Evolutionary conservation across 495 filamentous ascomycete genomes (phyloP).

Genomic region (Glonium stellatum): DNA sequence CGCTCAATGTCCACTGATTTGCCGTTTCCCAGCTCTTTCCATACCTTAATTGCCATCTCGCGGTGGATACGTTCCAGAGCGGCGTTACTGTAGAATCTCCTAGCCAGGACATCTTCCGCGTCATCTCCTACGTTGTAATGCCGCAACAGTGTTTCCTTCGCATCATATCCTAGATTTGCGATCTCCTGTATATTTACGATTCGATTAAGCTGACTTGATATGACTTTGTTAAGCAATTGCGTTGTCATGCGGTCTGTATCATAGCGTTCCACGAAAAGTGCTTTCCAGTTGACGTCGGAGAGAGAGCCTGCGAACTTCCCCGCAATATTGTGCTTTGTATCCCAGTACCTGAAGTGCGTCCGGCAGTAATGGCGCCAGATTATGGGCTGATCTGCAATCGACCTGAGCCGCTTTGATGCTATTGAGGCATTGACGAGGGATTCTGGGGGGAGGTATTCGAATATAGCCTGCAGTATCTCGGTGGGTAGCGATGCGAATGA

Average conservation of each 20-base stretch:
- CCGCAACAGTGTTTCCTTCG: constrained; percentile 71
- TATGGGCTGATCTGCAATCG: constrained; percentile 57
- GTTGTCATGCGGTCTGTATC: constrained; percentile 49
- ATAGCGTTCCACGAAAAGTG: constrained; percentile 57
- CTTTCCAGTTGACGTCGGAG: constrained; percentile 67
- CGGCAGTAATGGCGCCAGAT: constrained; percentile 75
- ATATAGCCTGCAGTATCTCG: constrained; percentile 38
- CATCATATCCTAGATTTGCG: constrained; percentile 70
- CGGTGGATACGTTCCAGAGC: constrained; percentile 76
- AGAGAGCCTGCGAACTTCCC: constrained; percentile 47
- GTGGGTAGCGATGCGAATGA: constrained; percentile 32
- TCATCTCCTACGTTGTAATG: constrained; percentile 54
- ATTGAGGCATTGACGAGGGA: constrained; percentile 44
- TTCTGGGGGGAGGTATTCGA: constrained; percentile 31
- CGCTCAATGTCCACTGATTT: constrained; percentile 59
- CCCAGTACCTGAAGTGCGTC: constrained; percentile 64
- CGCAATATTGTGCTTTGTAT: constrained; percentile 54
- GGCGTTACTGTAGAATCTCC: constrained; percentile 72
- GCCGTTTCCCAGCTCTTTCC: constrained; percentile 51
- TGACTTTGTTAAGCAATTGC: constrained; percentile 58
- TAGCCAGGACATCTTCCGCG: constrained; percentile 68
- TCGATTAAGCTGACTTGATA: constrained; percentile 60
- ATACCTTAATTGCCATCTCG: constrained; percentile 67
- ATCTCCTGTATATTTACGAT: constrained; percentile 63
- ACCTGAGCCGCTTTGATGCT: constrained; percentile 57